Conservation (phyloP, 768 basidiomycete genomes). For the Mycena olivaceomarginata region DNA sequence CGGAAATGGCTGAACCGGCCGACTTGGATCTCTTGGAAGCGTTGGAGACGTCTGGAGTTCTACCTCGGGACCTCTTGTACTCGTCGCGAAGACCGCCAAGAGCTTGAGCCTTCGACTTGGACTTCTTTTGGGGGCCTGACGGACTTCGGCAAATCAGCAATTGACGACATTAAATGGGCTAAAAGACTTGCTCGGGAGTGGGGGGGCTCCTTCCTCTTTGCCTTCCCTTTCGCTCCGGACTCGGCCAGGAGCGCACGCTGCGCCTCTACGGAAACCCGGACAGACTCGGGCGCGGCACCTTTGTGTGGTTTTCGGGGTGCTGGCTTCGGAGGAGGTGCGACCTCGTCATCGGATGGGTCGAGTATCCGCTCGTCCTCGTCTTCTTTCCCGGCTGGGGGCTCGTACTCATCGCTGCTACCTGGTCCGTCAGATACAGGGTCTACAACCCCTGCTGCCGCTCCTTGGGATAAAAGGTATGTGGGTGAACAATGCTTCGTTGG, state of each 20-base stretch:
- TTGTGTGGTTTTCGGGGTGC: neutral
- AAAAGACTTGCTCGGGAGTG: neutral
- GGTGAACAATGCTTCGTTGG: too few species aligned
- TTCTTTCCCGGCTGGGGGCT: neutral
- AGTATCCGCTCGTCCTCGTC: neutral
- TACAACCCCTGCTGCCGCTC: neutral
- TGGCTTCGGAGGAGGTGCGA: neutral
- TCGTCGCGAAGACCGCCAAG: too few species aligned
- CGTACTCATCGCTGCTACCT: slow-evolving; percentile 12
- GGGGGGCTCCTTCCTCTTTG: neutral
- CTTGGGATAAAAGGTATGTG: too few species aligned
- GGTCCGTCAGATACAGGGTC: neutral
- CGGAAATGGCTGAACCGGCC: too few species aligned
- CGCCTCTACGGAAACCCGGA: neutral
- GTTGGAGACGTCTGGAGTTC: too few species aligned
- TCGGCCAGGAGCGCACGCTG: neutral
- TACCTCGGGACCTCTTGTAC: too few species aligned
- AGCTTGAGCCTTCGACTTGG: too few species aligned
- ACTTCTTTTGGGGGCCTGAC: neutral
- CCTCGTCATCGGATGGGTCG: slow-evolving; percentile 5
- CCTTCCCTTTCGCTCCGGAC: neutral
- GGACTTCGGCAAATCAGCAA: neutral
- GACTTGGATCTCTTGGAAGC: too few species aligned
- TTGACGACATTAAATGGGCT: neutral
- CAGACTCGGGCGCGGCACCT: neutral